Evolutionary conservation across 2,329 filamentous ascomycete species (phyloP).

Genomic region (Hortaea werneckii): DNA sequence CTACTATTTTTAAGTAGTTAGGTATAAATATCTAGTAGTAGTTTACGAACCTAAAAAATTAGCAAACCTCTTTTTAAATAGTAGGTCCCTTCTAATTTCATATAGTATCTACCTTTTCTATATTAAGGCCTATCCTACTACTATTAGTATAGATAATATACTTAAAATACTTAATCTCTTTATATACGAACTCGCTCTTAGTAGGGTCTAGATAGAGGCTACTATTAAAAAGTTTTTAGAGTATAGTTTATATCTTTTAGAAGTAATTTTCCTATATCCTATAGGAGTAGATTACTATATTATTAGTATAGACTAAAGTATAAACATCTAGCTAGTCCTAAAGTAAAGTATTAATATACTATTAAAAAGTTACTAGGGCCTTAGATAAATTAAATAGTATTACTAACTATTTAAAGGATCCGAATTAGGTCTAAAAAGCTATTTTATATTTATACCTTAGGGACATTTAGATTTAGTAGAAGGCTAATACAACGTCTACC

Average conservation of each 20-base stretch:
- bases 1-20: too few relatives aligned
- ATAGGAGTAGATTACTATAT: too few relatives aligned
- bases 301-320: too few relatives aligned
- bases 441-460: conserved; percentile 1
- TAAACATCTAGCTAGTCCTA: too few relatives aligned
- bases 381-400: too few relatives aligned
- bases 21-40: conserved; percentile 20
- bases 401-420: conserved; percentile 11
- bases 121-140: conserved; percentile 9
- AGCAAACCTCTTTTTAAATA: conserved; percentile 10
- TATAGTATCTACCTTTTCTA: not conserved
- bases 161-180: conserved; percentile 3
- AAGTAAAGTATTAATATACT: too few relatives aligned
- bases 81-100: not conserved
- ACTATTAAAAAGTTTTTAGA: too few relatives aligned
- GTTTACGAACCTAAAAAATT: conserved; percentile 14
- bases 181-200: conserved; percentile 2
- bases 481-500: conserved; percentile 1
- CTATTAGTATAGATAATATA: conserved; percentile 4
- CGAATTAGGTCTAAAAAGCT: not conserved
- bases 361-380: too few relatives aligned
- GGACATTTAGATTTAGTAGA: conserved; percentile 1
- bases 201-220: too few relatives aligned
- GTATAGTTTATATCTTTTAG: too few relatives aligned
- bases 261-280: too few relatives aligned